Conservation (phyloP, 495 filamentous ascomycete genomes). For the Chaetomium tenue region DNA sequence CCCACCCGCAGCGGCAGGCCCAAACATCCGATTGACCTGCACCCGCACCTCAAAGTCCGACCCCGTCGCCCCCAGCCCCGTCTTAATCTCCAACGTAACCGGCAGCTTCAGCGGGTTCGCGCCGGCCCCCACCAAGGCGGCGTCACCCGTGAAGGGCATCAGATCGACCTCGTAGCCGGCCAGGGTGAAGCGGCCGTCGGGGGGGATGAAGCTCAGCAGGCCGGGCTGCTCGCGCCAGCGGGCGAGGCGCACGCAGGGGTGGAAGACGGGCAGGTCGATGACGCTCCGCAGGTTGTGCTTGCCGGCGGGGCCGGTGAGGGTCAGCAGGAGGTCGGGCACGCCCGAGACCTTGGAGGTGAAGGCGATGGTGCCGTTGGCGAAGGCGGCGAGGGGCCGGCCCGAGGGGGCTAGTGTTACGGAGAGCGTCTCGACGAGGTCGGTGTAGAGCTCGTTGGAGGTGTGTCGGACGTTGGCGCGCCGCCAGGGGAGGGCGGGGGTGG, state of each 20-base stretch:
- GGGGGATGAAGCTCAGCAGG: slow-evolving; percentile 89
- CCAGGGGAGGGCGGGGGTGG: slow-evolving; percentile 67
- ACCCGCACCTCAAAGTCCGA: slow-evolving; percentile 89
- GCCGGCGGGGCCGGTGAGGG: slow-evolving; percentile 72
- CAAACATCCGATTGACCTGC: slow-evolving; percentile 63
- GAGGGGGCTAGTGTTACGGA: slow-evolving; percentile 86
- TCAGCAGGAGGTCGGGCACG: slow-evolving; percentile 82
- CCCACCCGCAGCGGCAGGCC: slow-evolving; percentile 39
- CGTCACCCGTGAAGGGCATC: slow-evolving; percentile 54
- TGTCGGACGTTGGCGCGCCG: slow-evolving; percentile 88
- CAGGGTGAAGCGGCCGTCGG: slow-evolving; percentile 91
- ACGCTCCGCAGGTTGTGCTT: slow-evolving; percentile 68
- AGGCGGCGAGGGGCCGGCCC: slow-evolving; percentile 77
- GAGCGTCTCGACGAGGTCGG: slow-evolving; percentile 90
- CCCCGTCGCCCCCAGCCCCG: slow-evolving; percentile 66
- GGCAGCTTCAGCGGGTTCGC: slow-evolving; percentile 63
- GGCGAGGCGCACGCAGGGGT: slow-evolving; percentile 86
- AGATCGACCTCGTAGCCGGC: slow-evolving; percentile 94
- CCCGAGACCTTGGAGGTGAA: slow-evolving; percentile 95
- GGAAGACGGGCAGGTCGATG: slow-evolving; percentile 89
- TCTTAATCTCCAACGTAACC: slow-evolving; percentile 76
- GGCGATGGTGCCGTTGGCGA: slow-evolving; percentile 88
- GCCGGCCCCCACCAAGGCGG: too few relatives aligned
- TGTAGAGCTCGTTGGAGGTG: slow-evolving; percentile 95
- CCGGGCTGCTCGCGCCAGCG: slow-evolving; percentile 85